Evolutionary conservation across 139 green algal genomes (phyloP), one percentile per base, ranked within the genome.

Genomic region (Choricystis sp.): DNA sequence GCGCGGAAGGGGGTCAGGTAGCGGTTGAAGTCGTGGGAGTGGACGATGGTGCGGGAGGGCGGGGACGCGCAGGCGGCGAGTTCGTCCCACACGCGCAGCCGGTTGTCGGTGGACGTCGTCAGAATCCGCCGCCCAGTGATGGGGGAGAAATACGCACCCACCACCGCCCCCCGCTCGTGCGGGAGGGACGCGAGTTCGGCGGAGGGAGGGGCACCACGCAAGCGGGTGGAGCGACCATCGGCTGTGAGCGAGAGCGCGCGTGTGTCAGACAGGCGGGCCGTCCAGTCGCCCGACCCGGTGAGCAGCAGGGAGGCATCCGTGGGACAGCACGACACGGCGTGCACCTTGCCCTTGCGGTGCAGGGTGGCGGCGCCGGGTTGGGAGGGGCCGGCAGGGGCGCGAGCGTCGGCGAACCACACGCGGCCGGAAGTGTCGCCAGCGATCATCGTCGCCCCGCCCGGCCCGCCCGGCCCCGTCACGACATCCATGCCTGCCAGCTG

Each of bases 21-120:
- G 58, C 89, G 74, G 72, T 95, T 96, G 81, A 95, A 96, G 74
- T 95, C 89, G 67, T 96, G 84, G 26, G 59, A 80, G 79, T 96
- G 89, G 25, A 96, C 86, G 29, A 96, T 89, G 66, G 89, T 81
- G 0, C 81, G 67, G 70, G 79, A 72, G 1, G 79, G 58, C 28
- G 66, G 64, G 23, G 24, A 57, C 40, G 57, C 60, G 57, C 14
- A 56, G 3, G 40, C 23, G 0, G 67, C 59, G 56, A 27, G 27
- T 25, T 77, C 71, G 72, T 94, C 86, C 79, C 79, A 95, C 59
- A 95, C 78, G 0, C 88, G 73, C 61, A 94, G 64, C 29, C 88
- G 74, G 74, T 96, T 96, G 75, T 96, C 88, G 48, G 71, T 94
- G 81, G 64, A 91, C 25, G 89, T 96, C 19, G 82, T 95, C 60